Conservation (phyloP, 305 asterid species). For the Caryopteris hybrid region DNA sequence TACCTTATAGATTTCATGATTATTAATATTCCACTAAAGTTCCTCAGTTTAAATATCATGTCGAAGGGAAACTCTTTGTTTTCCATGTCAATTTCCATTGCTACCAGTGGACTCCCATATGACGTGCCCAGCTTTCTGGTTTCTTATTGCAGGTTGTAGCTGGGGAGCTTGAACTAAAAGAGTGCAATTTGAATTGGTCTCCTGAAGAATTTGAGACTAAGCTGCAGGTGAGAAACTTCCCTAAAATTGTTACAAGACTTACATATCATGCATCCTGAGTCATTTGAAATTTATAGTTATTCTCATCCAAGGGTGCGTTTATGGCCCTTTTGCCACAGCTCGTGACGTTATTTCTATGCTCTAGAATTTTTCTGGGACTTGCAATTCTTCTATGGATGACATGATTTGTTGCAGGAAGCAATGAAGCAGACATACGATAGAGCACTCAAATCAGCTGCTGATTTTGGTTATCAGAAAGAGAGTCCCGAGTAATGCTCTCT, state of each 20-base stretch:
- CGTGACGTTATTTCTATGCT: too few species aligned
- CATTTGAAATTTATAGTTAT: not conserved
- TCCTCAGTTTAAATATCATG: not conserved
- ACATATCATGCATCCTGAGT: not conserved
- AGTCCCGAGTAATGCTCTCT: conserved; percentile 82
- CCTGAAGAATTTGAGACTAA: conserved; percentile 95
- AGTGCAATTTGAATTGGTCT: conserved; percentile 88
- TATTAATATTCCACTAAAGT: not conserved
- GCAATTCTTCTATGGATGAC: conserved; percentile 5
- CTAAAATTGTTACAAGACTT: not conserved
- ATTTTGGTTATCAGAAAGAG: conserved; percentile 92
- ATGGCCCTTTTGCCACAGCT: too few species aligned
- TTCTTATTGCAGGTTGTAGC: conserved; percentile 73
- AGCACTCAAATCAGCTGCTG: conserved; percentile 78
- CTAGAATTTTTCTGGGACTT: too few species aligned
- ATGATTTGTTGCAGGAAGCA: conserved; percentile 62
- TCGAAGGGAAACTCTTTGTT: not conserved
- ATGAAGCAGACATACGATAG: conserved; percentile 93
- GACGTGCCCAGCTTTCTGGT: conserved; percentile 33
- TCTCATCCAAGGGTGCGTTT: too few species aligned
- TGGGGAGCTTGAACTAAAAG: conserved; percentile 94
- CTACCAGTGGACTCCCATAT: too few species aligned
- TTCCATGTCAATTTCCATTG: not conserved
- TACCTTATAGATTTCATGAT: not conserved
- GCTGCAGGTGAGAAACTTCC: conserved; percentile 38